phyloP scores from a whole-genome alignment of 2,329 filamentous ascomycete species.

The Aspergillus novofumigatus region DNA sequence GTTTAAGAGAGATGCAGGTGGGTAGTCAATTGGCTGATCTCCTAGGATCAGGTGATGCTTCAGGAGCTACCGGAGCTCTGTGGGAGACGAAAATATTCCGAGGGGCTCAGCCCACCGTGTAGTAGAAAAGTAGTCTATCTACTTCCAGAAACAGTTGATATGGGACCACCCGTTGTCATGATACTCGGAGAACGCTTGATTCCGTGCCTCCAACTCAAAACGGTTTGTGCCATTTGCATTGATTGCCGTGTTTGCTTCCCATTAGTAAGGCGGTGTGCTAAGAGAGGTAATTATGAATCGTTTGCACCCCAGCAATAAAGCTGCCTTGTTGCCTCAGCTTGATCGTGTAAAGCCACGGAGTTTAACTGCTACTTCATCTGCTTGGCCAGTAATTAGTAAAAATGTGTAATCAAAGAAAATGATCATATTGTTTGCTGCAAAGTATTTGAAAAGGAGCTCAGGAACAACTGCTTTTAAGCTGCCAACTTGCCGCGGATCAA shows the following conservation, averaged over 20 bases:
- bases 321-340: neutral
- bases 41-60: conserved; percentile 13
- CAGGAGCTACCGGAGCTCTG: neutral
- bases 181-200: neutral
- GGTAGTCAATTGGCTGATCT: conserved; percentile 12
- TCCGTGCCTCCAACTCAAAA: neutral
- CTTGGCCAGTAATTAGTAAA: neutral
- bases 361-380: neutral
- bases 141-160: neutral
- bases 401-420: neutral
- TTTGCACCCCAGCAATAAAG: too few species aligned
- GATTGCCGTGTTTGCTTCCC: neutral
- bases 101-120: neutral
- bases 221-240: neutral
- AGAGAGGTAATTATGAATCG: too few species aligned
- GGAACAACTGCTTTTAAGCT: neutral
- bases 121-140: neutral
- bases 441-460: neutral
- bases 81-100: neutral
- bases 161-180: neutral
- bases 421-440: neutral
- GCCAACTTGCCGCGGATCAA: neutral
- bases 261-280: neutral
- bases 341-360: neutral
- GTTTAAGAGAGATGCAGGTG: conserved; percentile 10